Base-by-base conservation (phyloP, 1,284 basidiomycete genomes). In the Rhodotorula mucilaginosa region DNA sequence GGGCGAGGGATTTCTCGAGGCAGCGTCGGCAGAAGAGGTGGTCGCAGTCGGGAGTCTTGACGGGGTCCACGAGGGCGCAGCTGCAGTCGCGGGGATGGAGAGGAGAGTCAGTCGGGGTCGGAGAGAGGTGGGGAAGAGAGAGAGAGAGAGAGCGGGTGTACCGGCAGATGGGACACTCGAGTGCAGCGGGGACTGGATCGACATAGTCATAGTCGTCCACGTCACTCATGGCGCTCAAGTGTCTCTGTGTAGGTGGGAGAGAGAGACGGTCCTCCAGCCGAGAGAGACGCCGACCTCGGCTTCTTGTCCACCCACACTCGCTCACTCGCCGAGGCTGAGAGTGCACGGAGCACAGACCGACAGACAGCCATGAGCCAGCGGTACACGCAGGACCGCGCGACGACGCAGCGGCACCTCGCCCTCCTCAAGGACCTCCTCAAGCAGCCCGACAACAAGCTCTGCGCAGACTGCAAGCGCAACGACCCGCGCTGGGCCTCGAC, bases 401-500 rank as follows among this genome's bases (percentile, higher is more conserved):
- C 68, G 68, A 73, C 73, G 23, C 68, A 73, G 57, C 67, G 63
- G 58, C 74, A 79, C 68, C 84, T 92, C 49, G 86, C 87, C 69
- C 89, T 87, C 21, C 86, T 97, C 23, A 85, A 92, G 63, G 93
- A 93, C 77, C 86, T 96, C 48, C 87, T 97, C 67, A 94, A 81
- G 85, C 47, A 47, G 26, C 31, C 46, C n/a, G 10, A 18, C 66
- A 39, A 44, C 23, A 48, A 70, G 62, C 59, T 75, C n/a, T 76
- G 75, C 57, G 91, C 91, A 1, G 93, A 97, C 80, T 97, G 93
- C 84, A 93, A 95, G 80, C 88, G 89, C 76, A 94, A 96, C 81
- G 93, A 98, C 84, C 92, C 96, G 52, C 86, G 96, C 80, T 99
- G 96, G 96, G 96, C 96, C 29, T 95, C 93, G 2, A 97, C 95